Evolutionary conservation across 805 yeast species (phyloP).

Genomic region (Candida vartiovaarae): DNA sequence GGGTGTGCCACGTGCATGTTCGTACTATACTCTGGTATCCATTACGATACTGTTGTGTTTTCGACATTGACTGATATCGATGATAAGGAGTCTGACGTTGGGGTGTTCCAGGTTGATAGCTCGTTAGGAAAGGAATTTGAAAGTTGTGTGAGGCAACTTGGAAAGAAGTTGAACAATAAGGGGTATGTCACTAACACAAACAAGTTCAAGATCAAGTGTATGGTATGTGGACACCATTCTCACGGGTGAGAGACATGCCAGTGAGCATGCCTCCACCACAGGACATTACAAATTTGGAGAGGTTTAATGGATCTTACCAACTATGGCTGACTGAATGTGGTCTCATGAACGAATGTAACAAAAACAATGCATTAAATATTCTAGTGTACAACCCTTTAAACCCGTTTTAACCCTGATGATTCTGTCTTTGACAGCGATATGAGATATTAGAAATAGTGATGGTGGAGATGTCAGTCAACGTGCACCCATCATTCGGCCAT

Average conservation of each 20-base stretch:
- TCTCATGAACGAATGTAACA: neutral
- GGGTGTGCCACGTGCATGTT: constrained; percentile 36
- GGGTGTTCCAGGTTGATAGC: constrained; percentile 35
- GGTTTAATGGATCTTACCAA: constrained; percentile 3
- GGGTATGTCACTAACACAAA: constrained; percentile 64
- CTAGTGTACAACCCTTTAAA: neutral
- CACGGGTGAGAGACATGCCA: constrained; percentile 58
- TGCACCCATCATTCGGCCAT: constrained; percentile 11
- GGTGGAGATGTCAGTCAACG: neutral
- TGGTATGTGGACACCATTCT: constrained; percentile 44
- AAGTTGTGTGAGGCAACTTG: constrained; percentile 33
- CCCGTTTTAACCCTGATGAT: neutral
- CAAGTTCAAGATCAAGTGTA: constrained; percentile 50
- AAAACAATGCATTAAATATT: neutral
- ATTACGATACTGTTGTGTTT: constrained; percentile 58
- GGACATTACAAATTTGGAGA: constrained; percentile 60
- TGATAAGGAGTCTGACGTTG: constrained; percentile 28
- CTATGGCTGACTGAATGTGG: no score
- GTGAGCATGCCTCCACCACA: constrained; percentile 54
- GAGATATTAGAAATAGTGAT: neutral
- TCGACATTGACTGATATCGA: constrained; percentile 20
- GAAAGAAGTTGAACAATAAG: constrained; percentile 36
- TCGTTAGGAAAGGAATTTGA: constrained; percentile 28
- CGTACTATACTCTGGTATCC: constrained; percentile 62
- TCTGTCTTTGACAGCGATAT: neutral